Evolutionary conservation across 2,329 filamentous ascomycete genomes (phyloP).

Genomic region (Neopestalotiopsis rosae): DNA sequence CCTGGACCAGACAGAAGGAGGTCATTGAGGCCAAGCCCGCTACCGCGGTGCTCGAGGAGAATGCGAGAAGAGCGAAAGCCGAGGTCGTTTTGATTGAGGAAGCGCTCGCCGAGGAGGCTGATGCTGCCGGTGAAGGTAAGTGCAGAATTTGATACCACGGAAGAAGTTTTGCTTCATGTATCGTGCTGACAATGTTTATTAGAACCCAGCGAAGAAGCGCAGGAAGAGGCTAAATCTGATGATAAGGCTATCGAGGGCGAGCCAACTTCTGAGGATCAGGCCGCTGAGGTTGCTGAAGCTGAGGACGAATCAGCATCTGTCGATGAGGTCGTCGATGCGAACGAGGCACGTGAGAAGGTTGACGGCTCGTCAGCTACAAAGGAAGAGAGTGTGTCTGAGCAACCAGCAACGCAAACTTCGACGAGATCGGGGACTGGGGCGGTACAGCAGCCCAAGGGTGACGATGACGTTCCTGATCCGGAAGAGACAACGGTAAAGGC

Average conservation of each 20-base stretch:
- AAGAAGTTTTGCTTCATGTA: not conserved
- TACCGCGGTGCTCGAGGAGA: not conserved
- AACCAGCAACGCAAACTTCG: not conserved
- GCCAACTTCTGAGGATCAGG: not conserved
- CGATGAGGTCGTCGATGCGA: not conserved
- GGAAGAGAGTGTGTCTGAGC: not conserved
- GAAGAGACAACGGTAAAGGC: not conserved
- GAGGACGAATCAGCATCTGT: not conserved
- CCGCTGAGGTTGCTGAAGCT: not conserved
- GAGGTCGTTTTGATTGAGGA: not conserved
- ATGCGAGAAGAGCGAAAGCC: not conserved
- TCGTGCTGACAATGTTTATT: not conserved
- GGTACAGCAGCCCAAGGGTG: not conserved
- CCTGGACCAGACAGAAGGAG: not conserved
- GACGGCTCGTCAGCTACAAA: not conserved
- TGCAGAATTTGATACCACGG: not conserved
- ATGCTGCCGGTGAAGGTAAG: not conserved
- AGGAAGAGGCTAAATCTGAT: not conserved
- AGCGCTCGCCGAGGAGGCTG: not conserved
- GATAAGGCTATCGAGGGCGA: not conserved
- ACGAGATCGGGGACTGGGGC: not conserved
- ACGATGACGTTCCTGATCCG: not conserved
- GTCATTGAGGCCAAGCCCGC: not conserved
- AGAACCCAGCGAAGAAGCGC: not conserved
- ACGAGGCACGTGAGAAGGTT: not conserved